Base-by-base conservation (phyloP, 345 rosid genomes). In the Reutealis trisperma region DNA sequence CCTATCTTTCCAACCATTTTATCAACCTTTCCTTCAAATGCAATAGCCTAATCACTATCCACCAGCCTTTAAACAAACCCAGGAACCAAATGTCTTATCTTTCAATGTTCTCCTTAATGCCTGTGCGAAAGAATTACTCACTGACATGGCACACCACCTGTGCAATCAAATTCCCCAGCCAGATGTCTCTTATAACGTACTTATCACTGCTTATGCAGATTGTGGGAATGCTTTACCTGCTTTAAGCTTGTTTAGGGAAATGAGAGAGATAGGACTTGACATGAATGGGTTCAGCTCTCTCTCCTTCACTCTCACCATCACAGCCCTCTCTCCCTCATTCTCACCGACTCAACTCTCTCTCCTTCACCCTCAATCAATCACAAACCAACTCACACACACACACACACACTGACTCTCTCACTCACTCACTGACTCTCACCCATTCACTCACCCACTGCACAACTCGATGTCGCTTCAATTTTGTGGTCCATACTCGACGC, bases 1-100 rank as follows among this genome's bases (percentile, higher is more conserved):
- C 96, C 69, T 93, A 88, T 75, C 87, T 93, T 78, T 90, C 98
- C 85, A 95, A 95, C 73, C 97, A 93, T 81, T 93, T 95, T 84
- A 85, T 88, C 77, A 90, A 90, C 79, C 96, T 95, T 37, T 93
- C 90, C 89, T 91, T 97, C 85, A 91, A 89, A 70, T 93, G 91
- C 84, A 86, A 91, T 75, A 86, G 63, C 54, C 84, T 93, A 12
- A 9, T 80, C 52, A 69, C 85, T 11, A 96, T 98, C 60, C 83
- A 79, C 60, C 75, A 82, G 84, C 85, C 1, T 95, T 95, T 67
- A 66, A 83, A 72, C 85, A 37, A 54, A 86, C 86, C 78, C 85
- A 72, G 5, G 45, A 82, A 5, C 94, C 93, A 7, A 93, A 94
- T 14, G 84, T 90, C 63, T 93, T 91, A 91, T 86, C 98, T 77